A percentile compares a stretch with the other conserved stretches of the same genome.
These are phyloP conservation scores for Syzygium oleosum DNA, from an alignment of 345 rosid species.

Conservation along the genomic window DNA sequence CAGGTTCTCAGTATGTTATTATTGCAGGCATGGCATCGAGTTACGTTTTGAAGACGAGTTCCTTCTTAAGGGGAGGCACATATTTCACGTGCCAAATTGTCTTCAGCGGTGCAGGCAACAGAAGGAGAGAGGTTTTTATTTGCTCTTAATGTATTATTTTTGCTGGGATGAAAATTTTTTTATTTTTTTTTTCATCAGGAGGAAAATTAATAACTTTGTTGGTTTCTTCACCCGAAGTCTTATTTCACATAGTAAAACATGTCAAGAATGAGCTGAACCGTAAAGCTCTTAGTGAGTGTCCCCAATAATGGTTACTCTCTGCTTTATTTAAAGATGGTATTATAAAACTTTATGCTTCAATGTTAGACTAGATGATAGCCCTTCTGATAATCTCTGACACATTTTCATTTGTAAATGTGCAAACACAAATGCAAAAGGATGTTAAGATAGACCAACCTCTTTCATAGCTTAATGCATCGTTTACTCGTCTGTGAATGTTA, in stretches of 20 bases:
- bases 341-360: neutral
- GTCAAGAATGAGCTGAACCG: neutral
- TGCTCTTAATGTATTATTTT: neutral
- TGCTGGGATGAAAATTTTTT: neutral
- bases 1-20: neutral
- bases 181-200: neutral
- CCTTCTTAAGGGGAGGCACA: conserved; percentile 45
- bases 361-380: neutral
- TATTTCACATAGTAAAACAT: neutral
- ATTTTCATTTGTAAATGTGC: neutral
- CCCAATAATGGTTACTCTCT: neutral
- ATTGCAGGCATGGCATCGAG: conserved; percentile 48
- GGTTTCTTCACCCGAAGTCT: neutral
- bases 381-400: neutral
- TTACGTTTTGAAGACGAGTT: conserved; percentile 25
- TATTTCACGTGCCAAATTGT: conserved; percentile 49
- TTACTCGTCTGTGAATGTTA: neutral
- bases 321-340: neutral
- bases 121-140: conserved; percentile 51
- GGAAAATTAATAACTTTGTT: neutral
- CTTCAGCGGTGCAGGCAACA: conserved; percentile 25
- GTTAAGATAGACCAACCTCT: neutral
- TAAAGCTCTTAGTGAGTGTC: neutral
- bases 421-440: neutral
- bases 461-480: neutral